phyloP scores from a whole-genome alignment of 495 filamentous ascomycete genomes.

The Penicillium desertorum region DNA sequence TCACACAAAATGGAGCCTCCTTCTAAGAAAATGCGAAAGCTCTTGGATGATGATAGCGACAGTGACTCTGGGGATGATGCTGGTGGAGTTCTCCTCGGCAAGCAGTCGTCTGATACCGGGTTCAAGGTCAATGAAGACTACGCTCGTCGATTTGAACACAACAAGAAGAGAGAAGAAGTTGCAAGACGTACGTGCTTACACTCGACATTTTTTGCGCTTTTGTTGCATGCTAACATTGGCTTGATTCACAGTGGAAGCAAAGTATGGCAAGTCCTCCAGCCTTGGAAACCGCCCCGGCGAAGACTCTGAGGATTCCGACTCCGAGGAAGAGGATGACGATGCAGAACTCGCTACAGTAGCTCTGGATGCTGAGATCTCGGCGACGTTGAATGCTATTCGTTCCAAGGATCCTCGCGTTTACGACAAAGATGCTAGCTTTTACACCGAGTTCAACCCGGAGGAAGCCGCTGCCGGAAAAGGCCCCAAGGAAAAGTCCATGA shows the following conservation, averaged over 20 bases:
- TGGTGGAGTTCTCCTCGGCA: conserved; percentile 44
- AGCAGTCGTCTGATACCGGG: conserved; percentile 30
- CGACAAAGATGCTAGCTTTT: conserved; percentile 76
- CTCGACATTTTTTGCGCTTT: neutral
- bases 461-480: conserved; percentile 32
- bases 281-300: conserved; percentile 34
- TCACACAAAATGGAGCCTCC: conserved; percentile 44
- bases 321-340: conserved; percentile 87
- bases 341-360: conserved; percentile 76
- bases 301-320: conserved; percentile 42
- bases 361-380: conserved; percentile 82
- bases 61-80: conserved; percentile 58
- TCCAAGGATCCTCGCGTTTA: conserved; percentile 89
- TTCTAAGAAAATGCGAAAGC: conserved; percentile 45
- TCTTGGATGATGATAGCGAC: conserved; percentile 53
- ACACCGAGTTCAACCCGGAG: conserved; percentile 56
- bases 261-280: conserved; percentile 61
- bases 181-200: conserved; percentile 62
- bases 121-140: conserved; percentile 91
- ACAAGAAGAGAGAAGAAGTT: conserved; percentile 91
- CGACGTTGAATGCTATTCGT: conserved; percentile 80
- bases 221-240: neutral
- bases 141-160: conserved; percentile 87
- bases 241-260: conserved; percentile 69
- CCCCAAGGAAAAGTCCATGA: conserved; percentile 81